These are phyloP conservation scores for Trichosporon sp. DNA, from an alignment of 1,284 basidiomycete genomes.

Conservation along the genomic window DNA sequence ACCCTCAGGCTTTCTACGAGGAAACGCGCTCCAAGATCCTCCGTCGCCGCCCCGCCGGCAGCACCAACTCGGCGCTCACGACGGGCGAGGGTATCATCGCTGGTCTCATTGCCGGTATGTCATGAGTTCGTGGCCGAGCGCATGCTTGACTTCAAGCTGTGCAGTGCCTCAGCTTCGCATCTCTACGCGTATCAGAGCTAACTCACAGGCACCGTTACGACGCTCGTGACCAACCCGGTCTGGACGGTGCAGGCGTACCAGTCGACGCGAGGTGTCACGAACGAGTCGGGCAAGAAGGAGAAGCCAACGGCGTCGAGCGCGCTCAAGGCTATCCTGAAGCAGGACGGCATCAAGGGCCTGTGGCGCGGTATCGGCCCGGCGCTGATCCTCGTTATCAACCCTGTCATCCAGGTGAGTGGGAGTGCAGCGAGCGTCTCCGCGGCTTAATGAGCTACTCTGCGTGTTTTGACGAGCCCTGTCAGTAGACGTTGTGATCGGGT, in stretches of 20 bases:
- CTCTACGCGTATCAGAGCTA: not conserved
- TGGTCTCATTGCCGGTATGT: constrained; percentile 78
- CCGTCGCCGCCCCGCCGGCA: constrained; percentile 54
- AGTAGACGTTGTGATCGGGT: not conserved
- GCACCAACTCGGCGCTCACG: constrained; percentile 61
- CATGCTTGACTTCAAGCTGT: too few relatives aligned
- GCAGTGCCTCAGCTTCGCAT: too few relatives aligned
- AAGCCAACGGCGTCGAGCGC: constrained; percentile 72
- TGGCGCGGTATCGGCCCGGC: constrained; percentile 97
- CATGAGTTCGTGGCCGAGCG: not conserved
- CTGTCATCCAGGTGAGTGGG: constrained; percentile 68
- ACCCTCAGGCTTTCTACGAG: constrained; percentile 58
- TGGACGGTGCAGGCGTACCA: constrained; percentile 96
- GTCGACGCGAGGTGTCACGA: constrained; percentile 62
- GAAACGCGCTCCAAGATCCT: constrained; percentile 59
- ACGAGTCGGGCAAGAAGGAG: constrained; percentile 30
- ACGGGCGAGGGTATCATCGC: constrained; percentile 88
- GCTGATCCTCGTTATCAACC: constrained; percentile 89
- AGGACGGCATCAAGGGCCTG: constrained; percentile 78
- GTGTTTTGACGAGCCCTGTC: too few relatives aligned
- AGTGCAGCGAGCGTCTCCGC: too few relatives aligned
- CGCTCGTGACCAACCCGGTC: constrained; percentile 88
- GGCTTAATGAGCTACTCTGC: too few relatives aligned
- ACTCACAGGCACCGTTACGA: constrained; percentile 77
- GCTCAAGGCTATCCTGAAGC: constrained; percentile 70